Evolutionary conservation across 176 grass and related monocot species (phyloP), one percentile per base, ranked within the genome.

Genomic region (Otatea glauca): DNA sequence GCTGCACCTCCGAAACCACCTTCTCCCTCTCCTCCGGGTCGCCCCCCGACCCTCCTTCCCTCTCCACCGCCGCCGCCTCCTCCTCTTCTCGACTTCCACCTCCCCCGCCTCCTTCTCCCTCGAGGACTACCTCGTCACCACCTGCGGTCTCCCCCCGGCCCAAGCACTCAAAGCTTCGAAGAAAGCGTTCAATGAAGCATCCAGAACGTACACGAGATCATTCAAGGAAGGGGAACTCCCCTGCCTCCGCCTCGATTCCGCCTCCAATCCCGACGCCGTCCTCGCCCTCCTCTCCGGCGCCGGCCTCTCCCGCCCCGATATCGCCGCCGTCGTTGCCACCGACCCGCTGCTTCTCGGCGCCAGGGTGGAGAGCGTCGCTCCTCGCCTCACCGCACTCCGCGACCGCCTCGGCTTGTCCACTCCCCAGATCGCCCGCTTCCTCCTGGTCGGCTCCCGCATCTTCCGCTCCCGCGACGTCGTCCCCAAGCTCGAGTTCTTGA

Each of bases 401-500:
- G 38, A 73, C 53, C 13, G 35, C 44, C 62, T 81, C 64, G 81
- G 88, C 45, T 66, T 96, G 21, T 87, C 67, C 9, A n/a, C 37
- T 59, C 56, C 76, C 12, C 78, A 83, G 38, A 77, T 92, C 44
- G 62, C 51, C 24, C 32, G 72, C 7, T 66, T 92, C 42, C 62
- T 89, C 72, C 21, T 44, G 14, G 23, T 74, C 0, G 80, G 38
- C 37, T 23, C 72, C 25, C 9, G 1, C 24, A 9, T 56, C 16
- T 20, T 81, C 47, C 41, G 74, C 25, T 12, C 25, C 18, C 27
- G 69, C 76, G 48, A 68, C 44, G 5, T 88, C 76, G 21, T 21
- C 7, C 16, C n/a, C 12, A 88, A 18, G 29, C 64, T 94, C 48
- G 54, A 84, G 13, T 81, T 86, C 65, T 89, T 48, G 68, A 60